Percentiles rank a stretch among this genome's conserved stretches.
Conservation (phyloP, 176 grass and related monocot species). For the Triticum urartu region DNA sequence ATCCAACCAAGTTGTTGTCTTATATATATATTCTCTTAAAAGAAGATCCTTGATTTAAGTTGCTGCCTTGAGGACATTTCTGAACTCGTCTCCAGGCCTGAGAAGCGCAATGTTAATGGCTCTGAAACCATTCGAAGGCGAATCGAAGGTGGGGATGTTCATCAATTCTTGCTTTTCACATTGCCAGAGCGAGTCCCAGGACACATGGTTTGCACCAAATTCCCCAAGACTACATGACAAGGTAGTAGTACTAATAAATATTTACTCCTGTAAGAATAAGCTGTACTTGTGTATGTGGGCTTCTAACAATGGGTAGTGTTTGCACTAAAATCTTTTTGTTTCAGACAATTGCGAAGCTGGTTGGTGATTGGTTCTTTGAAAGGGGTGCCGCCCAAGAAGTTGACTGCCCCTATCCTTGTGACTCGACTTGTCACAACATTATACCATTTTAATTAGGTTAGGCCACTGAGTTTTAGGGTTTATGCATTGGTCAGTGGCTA, state of each 20-base stretch:
- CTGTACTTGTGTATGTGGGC: background rate
- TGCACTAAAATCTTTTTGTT: conserved; percentile 18
- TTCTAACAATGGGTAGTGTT: background rate
- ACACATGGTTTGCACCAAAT: conserved; percentile 60
- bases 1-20: background rate
- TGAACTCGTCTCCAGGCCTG: conserved; percentile 43
- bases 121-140: conserved; percentile 32
- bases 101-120: conserved; percentile 57
- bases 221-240: conserved; percentile 56
- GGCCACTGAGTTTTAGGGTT: background rate
- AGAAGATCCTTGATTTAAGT: background rate
- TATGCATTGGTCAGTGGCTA: background rate
- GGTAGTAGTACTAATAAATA: conserved; percentile 26
- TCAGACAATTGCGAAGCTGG: conserved; percentile 68
- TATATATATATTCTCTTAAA: background rate
- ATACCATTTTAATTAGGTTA: conserved; percentile 47
- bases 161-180: conserved; percentile 73
- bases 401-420: conserved; percentile 70
- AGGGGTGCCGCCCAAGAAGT: conserved; percentile 43
- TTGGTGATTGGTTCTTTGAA: conserved; percentile 68
- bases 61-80: background rate
- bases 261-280: background rate
- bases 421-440: conserved; percentile 52
- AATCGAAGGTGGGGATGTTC: conserved; percentile 46
- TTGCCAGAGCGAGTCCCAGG: conserved; percentile 78